These are phyloP conservation scores for Drechslera avenae DNA, from an alignment of 2,329 filamentous ascomycete genomes.

Conservation along the genomic window DNA sequence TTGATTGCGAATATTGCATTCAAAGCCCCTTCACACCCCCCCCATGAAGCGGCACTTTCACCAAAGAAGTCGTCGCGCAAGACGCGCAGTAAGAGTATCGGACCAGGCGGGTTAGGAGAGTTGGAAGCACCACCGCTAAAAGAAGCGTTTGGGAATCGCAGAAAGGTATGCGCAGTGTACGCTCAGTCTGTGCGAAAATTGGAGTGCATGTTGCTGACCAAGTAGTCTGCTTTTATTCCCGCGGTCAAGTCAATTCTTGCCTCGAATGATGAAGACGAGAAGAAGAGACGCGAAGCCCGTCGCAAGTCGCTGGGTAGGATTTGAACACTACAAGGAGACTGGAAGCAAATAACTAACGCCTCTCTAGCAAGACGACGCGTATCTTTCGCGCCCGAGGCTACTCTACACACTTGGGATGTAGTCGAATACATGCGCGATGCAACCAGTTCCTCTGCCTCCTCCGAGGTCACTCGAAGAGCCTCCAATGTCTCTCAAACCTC, in stretches of 20 bases:
- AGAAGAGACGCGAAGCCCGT: conserved; percentile 80
- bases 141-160: conserved; percentile 74
- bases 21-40: conserved; percentile 33
- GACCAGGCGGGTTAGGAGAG: conserved; percentile 88
- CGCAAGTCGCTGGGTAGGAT: conserved; percentile 78
- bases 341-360: conserved; percentile 17
- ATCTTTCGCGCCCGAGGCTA: conserved; percentile 96
- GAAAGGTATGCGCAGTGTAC: conserved; percentile 66
- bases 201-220: conserved; percentile 21
- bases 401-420: conserved; percentile 94
- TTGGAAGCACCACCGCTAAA: conserved; percentile 79
- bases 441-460: conserved; percentile 73
- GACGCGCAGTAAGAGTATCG: conserved; percentile 90
- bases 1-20: conserved; percentile 39
- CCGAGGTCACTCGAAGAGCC: conserved; percentile 74
- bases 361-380: conserved; percentile 78
- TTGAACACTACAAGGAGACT: neutral
- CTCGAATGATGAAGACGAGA: conserved; percentile 61
- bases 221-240: conserved; percentile 54
- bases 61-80: conserved; percentile 38
- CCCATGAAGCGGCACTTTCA: conserved; percentile 21
- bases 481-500: conserved; percentile 61
- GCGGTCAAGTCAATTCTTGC: conserved; percentile 62
- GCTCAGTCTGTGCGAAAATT: conserved; percentile 18
- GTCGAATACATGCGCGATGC: conserved; percentile 88